Evolutionary conservation across 345 rosid species (phyloP).

Genomic region (Nephelium lappaceum): DNA sequence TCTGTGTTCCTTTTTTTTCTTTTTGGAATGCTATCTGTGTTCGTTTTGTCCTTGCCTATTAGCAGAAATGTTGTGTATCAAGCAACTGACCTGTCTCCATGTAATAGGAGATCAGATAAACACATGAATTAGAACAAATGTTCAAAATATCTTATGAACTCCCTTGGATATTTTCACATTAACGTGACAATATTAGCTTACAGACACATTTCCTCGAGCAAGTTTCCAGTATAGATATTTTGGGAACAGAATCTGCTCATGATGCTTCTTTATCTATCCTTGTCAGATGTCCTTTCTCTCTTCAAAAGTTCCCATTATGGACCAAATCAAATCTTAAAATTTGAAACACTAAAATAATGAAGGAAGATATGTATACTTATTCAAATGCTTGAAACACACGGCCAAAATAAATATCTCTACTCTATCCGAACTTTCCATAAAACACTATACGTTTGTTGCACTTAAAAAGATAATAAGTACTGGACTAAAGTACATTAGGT

Average conservation of each 20-base stretch:
- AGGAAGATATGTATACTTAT: background rate
- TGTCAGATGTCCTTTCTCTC: background rate
- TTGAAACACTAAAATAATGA: background rate
- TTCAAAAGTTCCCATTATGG: background rate
- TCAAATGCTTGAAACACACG: too few relatives aligned
- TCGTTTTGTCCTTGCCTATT: background rate
- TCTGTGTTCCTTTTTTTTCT: too few relatives aligned
- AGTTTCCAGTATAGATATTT: conserved; percentile 5
- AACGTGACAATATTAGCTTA: background rate
- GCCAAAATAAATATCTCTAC: too few relatives aligned
- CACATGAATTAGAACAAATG: background rate
- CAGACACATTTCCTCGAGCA: background rate
- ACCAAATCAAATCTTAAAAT: background rate
- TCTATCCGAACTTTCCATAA: too few relatives aligned
- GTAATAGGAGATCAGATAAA: background rate
- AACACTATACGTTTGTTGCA: too few relatives aligned
- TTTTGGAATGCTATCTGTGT: background rate
- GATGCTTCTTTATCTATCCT: background rate
- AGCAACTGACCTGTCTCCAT: background rate
- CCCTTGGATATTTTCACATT: background rate
- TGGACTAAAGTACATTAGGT: background rate
- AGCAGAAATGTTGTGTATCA: background rate
- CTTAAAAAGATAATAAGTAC: too few relatives aligned
- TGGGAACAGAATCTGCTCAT: background rate
- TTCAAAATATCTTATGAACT: background rate